Percentiles rank a stretch among this genome's conserved stretches.
Evolutionary conservation across 305 asterid species (phyloP).

Genomic region (Lippia alba): DNA sequence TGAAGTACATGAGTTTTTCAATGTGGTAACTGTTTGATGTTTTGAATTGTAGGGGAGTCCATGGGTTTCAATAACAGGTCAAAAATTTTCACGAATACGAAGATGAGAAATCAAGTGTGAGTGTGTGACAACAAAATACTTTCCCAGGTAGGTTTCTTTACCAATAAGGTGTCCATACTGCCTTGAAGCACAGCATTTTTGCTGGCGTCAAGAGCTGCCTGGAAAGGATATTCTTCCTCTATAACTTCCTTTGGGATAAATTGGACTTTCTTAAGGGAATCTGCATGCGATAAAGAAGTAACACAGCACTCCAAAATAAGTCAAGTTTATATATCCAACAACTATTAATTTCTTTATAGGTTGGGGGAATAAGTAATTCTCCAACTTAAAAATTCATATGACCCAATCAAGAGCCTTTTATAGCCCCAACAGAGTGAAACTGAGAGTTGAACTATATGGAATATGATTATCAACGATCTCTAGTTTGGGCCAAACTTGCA

Average conservation of each 20-base stretch:
- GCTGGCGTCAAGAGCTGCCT: constrained; percentile 79
- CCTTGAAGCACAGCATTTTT: constrained; percentile 84
- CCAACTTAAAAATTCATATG: constrained; percentile 2
- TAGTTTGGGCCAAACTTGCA: constrained; percentile 3
- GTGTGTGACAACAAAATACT: constrained; percentile 10
- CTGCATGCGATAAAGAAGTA: constrained; percentile 53
- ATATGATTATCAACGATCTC: constrained; percentile 18
- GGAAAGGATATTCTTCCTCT: constrained; percentile 54
- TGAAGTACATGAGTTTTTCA: constrained; percentile 14
- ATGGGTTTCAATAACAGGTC: not conserved
- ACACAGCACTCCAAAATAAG: constrained; percentile 22
- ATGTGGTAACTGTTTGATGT: not conserved
- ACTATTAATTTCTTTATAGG: not conserved
- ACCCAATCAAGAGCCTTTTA: constrained; percentile 16
- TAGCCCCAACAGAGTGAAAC: constrained; percentile 1
- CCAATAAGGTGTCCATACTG: constrained; percentile 78
- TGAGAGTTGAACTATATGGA: not conserved
- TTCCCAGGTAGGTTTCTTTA: constrained; percentile 37
- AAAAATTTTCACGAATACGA: constrained; percentile 11
- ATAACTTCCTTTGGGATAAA: constrained; percentile 59
- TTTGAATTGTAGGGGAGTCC: constrained; percentile 7
- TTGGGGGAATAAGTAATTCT: constrained; percentile 4
- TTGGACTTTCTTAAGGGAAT: constrained; percentile 60
- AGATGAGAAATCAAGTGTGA: constrained; percentile 21
- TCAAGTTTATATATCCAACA: constrained; percentile 12